phyloP scores from a whole-genome alignment of 768 basidiomycete species.

The Sarcodon sp. region DNA sequence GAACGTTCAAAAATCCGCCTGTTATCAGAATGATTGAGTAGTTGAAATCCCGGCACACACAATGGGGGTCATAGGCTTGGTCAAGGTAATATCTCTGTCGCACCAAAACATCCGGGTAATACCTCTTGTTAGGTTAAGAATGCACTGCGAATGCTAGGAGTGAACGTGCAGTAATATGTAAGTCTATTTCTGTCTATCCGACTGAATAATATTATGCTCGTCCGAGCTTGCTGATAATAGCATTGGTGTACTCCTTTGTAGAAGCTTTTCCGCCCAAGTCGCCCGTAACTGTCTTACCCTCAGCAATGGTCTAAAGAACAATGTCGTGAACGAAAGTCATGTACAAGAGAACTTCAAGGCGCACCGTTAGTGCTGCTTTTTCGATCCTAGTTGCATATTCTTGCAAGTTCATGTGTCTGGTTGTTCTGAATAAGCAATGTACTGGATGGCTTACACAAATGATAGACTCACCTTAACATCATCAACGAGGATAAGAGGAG shows the following conservation, averaged over 20 bases:
- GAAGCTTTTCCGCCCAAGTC: conserved; percentile 90
- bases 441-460: not conserved
- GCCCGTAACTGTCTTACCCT: conserved; percentile 90
- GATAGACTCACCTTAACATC: conserved; percentile 76
- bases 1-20: too few species aligned
- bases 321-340: conserved; percentile 2
- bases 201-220: conserved; percentile 9
- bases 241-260: conserved; percentile 80
- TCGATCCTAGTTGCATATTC: conserved; percentile 84
- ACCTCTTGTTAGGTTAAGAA: not conserved
- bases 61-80: too few species aligned
- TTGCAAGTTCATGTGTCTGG: conserved; percentile 85
- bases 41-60: too few species aligned
- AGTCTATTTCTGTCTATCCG: not conserved
- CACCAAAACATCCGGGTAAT: too few species aligned
- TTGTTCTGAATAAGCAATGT: not conserved
- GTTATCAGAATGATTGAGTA: too few species aligned
- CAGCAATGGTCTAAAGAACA: conserved; percentile 76
- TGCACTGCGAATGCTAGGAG: not conserved
- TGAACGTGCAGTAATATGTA: not conserved
- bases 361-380: conserved; percentile 76
- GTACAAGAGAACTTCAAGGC: conserved; percentile 16
- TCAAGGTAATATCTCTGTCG: too few species aligned
- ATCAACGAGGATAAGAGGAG: conserved; percentile 88
- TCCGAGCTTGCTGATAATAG: conserved; percentile 67